Evolutionary conservation across 2,329 filamentous ascomycete genomes (phyloP).

Genomic region (Stagonosporopsis rhizophila): DNA sequence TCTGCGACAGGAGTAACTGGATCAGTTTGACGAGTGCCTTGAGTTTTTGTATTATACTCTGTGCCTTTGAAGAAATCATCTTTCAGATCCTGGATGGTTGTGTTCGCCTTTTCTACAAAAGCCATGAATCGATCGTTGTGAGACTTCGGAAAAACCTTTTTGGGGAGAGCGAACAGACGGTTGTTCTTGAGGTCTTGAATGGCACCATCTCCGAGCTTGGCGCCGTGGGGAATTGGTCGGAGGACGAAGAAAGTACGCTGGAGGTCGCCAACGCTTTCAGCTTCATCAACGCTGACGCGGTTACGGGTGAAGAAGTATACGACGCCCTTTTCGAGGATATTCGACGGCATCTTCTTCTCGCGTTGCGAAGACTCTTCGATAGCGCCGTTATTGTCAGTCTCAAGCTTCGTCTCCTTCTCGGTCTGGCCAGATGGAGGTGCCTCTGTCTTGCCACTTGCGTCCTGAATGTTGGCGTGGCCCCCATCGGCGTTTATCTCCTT

Average conservation of each 20-base stretch:
- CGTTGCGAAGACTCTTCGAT: conserved; percentile 60
- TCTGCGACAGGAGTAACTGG: conserved; percentile 80
- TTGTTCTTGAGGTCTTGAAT: conserved; percentile 67
- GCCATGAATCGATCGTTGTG: conserved; percentile 75
- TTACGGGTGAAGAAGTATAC: conserved; percentile 91
- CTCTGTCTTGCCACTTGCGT: conserved; percentile 32
- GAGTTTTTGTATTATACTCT: conserved; percentile 79
- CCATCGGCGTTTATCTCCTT: conserved; percentile 6
- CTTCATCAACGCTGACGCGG: conserved; percentile 75
- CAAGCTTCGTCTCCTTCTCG: neutral
- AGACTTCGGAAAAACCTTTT: conserved; percentile 79
- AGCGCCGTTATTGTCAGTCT: conserved; percentile 41
- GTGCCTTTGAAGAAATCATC: conserved; percentile 71
- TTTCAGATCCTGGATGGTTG: conserved; percentile 72
- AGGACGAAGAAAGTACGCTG: conserved; percentile 82
- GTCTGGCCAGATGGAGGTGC: conserved; percentile 33
- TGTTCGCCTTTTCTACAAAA: conserved; percentile 79
- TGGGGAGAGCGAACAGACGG: conserved; percentile 79
- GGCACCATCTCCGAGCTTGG: conserved; percentile 68
- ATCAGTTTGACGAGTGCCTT: conserved; percentile 70
- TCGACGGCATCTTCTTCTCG: conserved; percentile 61
- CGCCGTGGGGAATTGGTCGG: conserved; percentile 72
- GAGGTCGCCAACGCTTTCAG: conserved; percentile 73
- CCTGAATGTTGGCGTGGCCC: conserved; percentile 31
- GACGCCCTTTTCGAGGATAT: conserved; percentile 83